Base-by-base conservation (phyloP, 768 basidiomycete genomes). In the Suillus hirtellus region DNA sequence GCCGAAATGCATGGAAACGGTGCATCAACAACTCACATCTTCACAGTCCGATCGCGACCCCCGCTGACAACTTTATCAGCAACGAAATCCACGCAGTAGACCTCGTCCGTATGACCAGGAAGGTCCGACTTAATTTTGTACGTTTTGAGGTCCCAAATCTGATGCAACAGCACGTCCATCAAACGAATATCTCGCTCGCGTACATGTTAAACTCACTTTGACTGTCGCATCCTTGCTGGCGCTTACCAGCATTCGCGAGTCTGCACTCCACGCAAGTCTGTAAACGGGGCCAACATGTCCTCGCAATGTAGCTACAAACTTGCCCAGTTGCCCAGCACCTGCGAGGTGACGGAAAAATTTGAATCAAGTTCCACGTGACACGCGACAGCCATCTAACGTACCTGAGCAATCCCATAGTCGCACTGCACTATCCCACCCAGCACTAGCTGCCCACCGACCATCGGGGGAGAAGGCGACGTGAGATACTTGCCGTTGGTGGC, bases 31-130 rank as follows among this genome's bases (percentile, higher is more conserved):
- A 79, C 93, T 68, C 72, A 97, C 93, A 99, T 98, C 79, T 97
- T 97, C 12, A 98, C 87, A 21, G 86, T 90, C 69, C 87, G 86
- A 77, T 99, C 96, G 50, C 91, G 80, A 15, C 96, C 96, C n/a
- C 96, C 96, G 72, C 94, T 96, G 67, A 97, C 95, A n/a, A 98
- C 85, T 75, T 99, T 99, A 79, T 99, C 96, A 1, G 95, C 96
- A 1, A 99, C 96, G 72, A 97, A 99, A 76, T 99, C 96, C 17
- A 99, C 96, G 71, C 96, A 98, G 77, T 98, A 99, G 42, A 99
- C 96, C 74, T 99, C 96, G 68, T 99, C 96, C 1, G 91, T 92
- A 73, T 99, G 96, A 21, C 96, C 96, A 0, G 95, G 94, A 19
- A 99, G 86, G 74, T 99, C 96, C 8, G 85, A 87, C 72, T 93